phyloP scores from a whole-genome alignment of 1,284 basidiomycete genomes.

The Leccinum fallax region DNA sequence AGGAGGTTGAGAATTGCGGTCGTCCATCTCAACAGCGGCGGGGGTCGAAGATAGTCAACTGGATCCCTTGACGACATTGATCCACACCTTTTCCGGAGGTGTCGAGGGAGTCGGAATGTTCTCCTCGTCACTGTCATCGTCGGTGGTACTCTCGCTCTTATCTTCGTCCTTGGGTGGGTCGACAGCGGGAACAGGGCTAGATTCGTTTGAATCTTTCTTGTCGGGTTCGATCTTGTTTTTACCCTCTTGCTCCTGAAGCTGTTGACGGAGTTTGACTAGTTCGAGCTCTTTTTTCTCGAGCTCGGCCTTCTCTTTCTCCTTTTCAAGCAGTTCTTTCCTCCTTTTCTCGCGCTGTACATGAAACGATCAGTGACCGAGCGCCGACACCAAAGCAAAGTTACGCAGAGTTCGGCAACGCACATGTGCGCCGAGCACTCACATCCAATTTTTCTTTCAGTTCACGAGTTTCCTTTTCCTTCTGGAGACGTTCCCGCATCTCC shows the following conservation, averaged over 20 bases:
- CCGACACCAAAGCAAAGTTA: constrained; percentile 4
- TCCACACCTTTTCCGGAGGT: constrained; percentile 37
- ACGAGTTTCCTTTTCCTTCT: constrained; percentile 67
- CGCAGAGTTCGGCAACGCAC: constrained; percentile 17
- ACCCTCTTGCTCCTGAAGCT: constrained; percentile 50
- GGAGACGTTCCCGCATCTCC: constrained; percentile 67
- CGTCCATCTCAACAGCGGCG: constrained; percentile 22
- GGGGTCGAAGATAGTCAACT: constrained; percentile 38
- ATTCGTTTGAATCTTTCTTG: constrained; percentile 35
- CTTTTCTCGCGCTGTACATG: constrained; percentile 56
- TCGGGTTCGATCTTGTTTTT: constrained; percentile 43
- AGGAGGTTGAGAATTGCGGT: constrained; percentile 16
- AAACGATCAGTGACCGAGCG: constrained; percentile 21
- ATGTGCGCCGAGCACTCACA: constrained; percentile 44
- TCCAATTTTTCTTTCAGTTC: constrained; percentile 64
- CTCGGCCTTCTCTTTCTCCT: constrained; percentile 45
- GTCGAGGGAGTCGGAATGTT: constrained; percentile 31
- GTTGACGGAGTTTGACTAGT: constrained; percentile 49
- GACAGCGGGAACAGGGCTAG: constrained; percentile 21
- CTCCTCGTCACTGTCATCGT: constrained; percentile 37
- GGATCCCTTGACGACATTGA: constrained; percentile 29
- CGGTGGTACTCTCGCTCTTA: constrained; percentile 31
- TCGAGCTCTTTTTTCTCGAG: constrained; percentile 42
- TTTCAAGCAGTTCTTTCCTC: constrained; percentile 49
- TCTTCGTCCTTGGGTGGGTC: constrained; percentile 32